Percentiles rank a stretch among this genome's conserved stretches.
These are phyloP conservation scores for Cucurbita maxima DNA, from an alignment of 306 rosid species.

Conservation along the genomic window DNA sequence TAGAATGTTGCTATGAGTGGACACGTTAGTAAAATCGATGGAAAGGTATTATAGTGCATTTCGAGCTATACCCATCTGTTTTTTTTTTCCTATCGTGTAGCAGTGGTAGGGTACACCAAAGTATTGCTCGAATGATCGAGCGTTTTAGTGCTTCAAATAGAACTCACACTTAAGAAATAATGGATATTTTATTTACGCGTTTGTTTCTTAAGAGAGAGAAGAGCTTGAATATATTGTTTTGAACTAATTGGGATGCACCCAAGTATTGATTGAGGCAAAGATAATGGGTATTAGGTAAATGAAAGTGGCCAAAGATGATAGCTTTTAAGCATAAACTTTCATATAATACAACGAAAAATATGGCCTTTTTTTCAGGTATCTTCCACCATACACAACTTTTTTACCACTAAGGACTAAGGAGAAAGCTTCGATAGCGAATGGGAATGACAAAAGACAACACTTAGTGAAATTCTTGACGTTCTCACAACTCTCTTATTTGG, in stretches of 20 bases:
- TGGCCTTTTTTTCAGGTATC: constrained; percentile 27
- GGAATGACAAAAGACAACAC: not conserved
- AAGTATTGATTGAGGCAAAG: too few relatives aligned
- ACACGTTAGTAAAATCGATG: not conserved
- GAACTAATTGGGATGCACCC: too few relatives aligned
- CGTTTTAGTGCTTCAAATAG: not conserved
- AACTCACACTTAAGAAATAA: not conserved
- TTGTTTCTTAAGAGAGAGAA: not conserved
- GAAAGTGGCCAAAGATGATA: too few relatives aligned
- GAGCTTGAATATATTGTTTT: not conserved
- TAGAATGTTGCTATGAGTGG: not conserved
- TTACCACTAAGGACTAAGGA: constrained; percentile 16
- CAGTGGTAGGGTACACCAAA: too few relatives aligned
- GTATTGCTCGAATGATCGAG: too few relatives aligned
- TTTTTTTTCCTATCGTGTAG: too few relatives aligned
- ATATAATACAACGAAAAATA: too few relatives aligned
- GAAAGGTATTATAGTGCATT: too few relatives aligned
- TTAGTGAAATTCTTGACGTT: constrained; percentile 20
- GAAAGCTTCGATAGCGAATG: not conserved
- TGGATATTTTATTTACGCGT: not conserved
- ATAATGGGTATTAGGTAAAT: too few relatives aligned
- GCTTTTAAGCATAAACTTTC: too few relatives aligned
- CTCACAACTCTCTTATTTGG: constrained; percentile 49
- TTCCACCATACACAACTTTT: constrained; percentile 44
- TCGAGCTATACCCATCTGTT: too few relatives aligned